phyloP scores from a whole-genome alignment of 495 filamentous ascomycete species.

The Amniculicola lignicola region DNA sequence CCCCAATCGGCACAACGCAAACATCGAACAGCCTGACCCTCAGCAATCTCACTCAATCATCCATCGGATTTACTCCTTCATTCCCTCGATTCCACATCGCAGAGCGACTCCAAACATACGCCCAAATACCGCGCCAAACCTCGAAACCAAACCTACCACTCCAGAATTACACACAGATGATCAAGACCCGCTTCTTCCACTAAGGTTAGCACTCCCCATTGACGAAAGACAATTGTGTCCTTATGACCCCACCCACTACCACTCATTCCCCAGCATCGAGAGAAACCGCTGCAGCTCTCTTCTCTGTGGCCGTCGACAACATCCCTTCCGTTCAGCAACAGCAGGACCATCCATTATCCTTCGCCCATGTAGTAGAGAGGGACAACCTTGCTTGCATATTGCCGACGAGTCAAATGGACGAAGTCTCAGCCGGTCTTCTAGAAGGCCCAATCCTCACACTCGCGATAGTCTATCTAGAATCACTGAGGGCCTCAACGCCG shows the following conservation, averaged over 20 bases:
- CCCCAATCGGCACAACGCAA: too few species aligned
- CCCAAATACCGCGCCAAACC: not conserved
- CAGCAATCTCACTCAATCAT: not conserved
- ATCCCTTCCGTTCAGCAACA: not conserved
- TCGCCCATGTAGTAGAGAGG: too few species aligned
- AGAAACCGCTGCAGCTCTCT: not conserved
- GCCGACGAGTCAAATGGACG: too few species aligned
- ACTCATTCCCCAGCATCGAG: constrained; percentile 19
- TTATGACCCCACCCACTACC: constrained; percentile 8
- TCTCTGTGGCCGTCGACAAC: not conserved
- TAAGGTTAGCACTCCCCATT: not conserved
- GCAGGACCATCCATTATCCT: not conserved
- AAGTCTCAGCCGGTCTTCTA: too few species aligned
- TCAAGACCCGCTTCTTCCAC: not conserved
- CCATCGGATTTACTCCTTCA: not conserved
- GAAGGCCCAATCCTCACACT: too few species aligned
- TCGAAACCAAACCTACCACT: not conserved
- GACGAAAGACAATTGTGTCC: too few species aligned
- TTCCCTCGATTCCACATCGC: not conserved
- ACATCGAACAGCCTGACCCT: not conserved
- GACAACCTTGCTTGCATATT: too few species aligned
- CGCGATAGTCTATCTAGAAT: too few species aligned
- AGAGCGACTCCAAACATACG: not conserved
- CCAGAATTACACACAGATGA: not conserved
- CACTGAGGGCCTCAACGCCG: too few species aligned